phyloP scores from a whole-genome alignment of 371 early-diverging fungal species.

The Mortierella sp. region DNA sequence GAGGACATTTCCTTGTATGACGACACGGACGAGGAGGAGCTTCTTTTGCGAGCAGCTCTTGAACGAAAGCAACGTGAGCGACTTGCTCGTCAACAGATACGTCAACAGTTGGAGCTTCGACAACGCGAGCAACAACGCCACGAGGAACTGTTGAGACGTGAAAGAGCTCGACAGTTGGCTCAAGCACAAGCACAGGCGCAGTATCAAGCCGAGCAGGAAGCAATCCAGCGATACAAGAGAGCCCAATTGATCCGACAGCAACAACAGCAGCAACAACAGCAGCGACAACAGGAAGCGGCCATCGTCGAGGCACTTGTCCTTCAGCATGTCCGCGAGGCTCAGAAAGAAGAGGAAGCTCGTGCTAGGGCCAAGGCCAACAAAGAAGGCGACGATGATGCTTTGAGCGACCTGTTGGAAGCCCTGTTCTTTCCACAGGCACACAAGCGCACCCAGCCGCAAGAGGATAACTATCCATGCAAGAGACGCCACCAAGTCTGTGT shows the following conservation, averaged over 20 bases:
- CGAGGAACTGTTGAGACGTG: conserved; percentile 12
- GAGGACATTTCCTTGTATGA: conserved; percentile 6
- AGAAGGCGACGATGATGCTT: conserved; percentile 1
- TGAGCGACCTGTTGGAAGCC: conserved; percentile 23
- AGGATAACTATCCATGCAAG: conserved; percentile 35
- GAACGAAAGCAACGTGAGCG: conserved; percentile 37
- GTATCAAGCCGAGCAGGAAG: conserved; percentile 31
- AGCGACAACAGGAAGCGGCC: conserved; percentile 2
- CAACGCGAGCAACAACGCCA: conserved; percentile 15
- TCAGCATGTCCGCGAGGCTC: conserved; percentile 14
- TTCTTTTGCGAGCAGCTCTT: conserved; percentile 37
- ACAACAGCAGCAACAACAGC: conserved; percentile 9
- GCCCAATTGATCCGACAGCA: conserved; percentile 12
- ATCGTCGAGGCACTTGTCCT: conserved; percentile 13
- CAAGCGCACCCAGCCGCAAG: conserved; percentile 20
- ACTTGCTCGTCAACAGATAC: conserved; percentile 28
- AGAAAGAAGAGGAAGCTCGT: conserved; percentile 8
- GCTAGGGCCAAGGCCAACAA: conserved; percentile 7
- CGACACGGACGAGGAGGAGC: conserved; percentile 41
- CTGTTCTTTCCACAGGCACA: conserved; percentile 29
- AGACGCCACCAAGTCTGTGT: conserved; percentile 15
- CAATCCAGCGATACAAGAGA: conserved; percentile 20
- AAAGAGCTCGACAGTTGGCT: conserved; percentile 13
- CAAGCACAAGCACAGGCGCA: conserved; percentile 16
- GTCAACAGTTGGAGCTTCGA: conserved; percentile 23